phyloP scores from a whole-genome alignment of 306 rosid genomes.

The Lablab purpureus region DNA sequence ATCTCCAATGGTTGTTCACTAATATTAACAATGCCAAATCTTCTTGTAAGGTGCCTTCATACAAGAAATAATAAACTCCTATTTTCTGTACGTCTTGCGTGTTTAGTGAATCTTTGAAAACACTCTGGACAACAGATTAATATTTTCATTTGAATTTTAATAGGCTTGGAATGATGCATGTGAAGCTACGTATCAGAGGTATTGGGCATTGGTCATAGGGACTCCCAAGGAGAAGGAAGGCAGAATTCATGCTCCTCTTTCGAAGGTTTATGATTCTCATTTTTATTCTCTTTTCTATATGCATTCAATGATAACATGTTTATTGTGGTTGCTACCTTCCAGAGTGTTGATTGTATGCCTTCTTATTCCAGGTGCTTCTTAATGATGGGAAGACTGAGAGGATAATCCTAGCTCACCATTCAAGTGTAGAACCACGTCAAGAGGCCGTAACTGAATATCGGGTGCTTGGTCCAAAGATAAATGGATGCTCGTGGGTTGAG shows the following conservation, averaged over 20 bases:
- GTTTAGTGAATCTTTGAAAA: conserved; percentile 15
- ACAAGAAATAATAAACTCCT: conserved; percentile 15
- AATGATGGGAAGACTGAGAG: conserved; percentile 96
- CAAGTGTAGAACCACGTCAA: conserved; percentile 83
- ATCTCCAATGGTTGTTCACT: conserved; percentile 78
- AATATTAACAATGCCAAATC: conserved; percentile 63
- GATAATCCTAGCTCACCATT: conserved; percentile 75
- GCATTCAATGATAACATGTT: conserved; percentile 31
- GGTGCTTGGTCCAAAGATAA: conserved; percentile 89
- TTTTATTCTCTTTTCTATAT: conserved; percentile 20
- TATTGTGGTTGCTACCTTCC: conserved; percentile 31
- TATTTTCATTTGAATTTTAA: conserved; percentile 21
- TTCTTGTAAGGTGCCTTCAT: conserved; percentile 64
- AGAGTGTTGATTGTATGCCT: conserved; percentile 6
- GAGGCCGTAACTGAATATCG: conserved; percentile 90
- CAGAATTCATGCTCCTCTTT: conserved; percentile 77
- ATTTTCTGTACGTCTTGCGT: not conserved
- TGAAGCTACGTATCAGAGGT: conserved; percentile 76
- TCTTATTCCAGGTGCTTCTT: conserved; percentile 74
- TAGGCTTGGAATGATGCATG: conserved; percentile 90
- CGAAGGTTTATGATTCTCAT: conserved; percentile 69
- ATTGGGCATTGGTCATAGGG: conserved; percentile 95
- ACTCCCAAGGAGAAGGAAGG: conserved; percentile 89
- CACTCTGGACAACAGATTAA: conserved; percentile 1
- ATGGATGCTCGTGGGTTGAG: conserved; percentile 98